phyloP scores from a whole-genome alignment of 139 green algal genomes.

The Desmodesmus armatus region DNA sequence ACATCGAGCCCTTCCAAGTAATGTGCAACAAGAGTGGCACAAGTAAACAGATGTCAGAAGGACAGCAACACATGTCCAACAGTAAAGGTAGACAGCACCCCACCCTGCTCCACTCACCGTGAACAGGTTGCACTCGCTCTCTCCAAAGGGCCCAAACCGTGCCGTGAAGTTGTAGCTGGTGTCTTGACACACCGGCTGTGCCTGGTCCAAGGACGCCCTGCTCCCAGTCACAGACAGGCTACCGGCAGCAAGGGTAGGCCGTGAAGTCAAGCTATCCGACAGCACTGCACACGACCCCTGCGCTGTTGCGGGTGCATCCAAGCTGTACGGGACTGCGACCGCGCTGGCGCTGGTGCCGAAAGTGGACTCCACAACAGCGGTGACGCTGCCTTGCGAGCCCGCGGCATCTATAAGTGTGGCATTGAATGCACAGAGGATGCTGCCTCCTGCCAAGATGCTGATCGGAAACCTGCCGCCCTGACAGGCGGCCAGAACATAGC shows the following conservation, averaged over 20 bases:
- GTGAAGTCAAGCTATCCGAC: background rate
- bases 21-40: too few species aligned
- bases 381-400: background rate
- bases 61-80: too few species aligned
- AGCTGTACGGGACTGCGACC: background rate
- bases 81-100: too few species aligned
- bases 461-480: too few species aligned
- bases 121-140: background rate
- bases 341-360: background rate
- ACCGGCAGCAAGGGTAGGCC: background rate
- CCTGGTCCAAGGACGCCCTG: background rate
- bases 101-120: constrained; percentile 14
- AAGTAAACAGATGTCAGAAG: too few species aligned
- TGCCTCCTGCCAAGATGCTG: background rate
- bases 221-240: constrained; percentile 1
- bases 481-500: too few species aligned
- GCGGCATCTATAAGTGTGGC: background rate
- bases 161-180: constrained; percentile 19
- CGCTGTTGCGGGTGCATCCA: background rate
- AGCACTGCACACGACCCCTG: constrained; percentile 4
- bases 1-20: too few species aligned
- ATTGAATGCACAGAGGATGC: background rate
- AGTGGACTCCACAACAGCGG: background rate
- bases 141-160: background rate
- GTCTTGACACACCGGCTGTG: background rate